Conservation (phyloP, 2,329 filamentous ascomycete genomes). For the Aspergillus bombycis region DNA sequence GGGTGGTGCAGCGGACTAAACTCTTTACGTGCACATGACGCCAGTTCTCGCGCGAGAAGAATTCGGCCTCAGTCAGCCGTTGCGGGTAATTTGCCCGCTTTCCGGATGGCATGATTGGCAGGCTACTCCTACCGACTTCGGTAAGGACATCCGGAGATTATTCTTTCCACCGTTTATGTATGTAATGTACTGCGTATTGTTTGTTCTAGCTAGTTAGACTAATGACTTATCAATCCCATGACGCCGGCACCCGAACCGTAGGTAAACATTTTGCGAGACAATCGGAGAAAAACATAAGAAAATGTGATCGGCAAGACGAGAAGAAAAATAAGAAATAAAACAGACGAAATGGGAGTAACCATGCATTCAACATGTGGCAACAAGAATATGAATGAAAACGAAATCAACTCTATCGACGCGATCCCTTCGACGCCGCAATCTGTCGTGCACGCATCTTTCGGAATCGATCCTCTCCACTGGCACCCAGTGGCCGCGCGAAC, state of each 20-base stretch:
- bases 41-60: constrained; percentile 8
- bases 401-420: constrained; percentile 35
- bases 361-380: constrained; percentile 6
- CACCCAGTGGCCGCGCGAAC: constrained; percentile 50
- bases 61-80: neutral
- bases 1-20: neutral
- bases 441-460: constrained; percentile 54
- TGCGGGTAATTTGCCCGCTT: neutral
- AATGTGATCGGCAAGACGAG: neutral
- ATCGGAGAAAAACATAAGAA: neutral
- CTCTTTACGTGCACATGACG: neutral
- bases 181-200: neutral
- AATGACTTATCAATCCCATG: neutral
- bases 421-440: constrained; percentile 44
- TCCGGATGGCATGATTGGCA: constrained; percentile 6
- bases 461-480: constrained; percentile 53
- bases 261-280: neutral
- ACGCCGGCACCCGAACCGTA: constrained; percentile 1
- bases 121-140: neutral
- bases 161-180: neutral
- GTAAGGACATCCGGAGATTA: neutral
- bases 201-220: neutral
- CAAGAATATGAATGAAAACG: constrained; percentile 1
- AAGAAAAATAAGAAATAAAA: neutral
- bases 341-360: neutral